Base-by-base conservation (phyloP, 164 flowering plant species). In the Nelumbo lutea region DNA sequence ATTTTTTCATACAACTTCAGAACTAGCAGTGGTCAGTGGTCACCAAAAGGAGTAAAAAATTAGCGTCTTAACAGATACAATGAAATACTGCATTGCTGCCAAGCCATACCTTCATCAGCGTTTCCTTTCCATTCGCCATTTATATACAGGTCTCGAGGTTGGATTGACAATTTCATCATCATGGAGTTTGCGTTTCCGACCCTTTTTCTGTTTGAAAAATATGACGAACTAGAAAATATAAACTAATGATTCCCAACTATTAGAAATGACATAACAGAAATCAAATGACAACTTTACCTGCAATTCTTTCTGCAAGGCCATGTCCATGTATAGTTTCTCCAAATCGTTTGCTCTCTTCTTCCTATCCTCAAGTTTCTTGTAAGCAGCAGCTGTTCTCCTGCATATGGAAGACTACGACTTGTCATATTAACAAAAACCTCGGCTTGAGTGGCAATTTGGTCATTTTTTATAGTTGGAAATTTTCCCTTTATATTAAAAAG, bases 141-240 rank as follows among this genome's bases (percentile, higher is more conserved):
- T 87, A 76, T 81, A 90, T 15, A 93, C 94, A 11, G 96, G 91
- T 67, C 65, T 75, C 4, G 82, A 68, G 42, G 91, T 84, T 52
- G 94, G 92, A 58, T 50, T 45, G n/a, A 72, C 85, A 62, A 93
- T 79, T 79, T 93, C 97, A 64, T 87, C 91, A 65, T 93, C 98
- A 2, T 89, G 87, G 7, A 93, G 87, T 70, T 86, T 90, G 64
- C 93, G 88, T 63, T 89, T 93, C 65, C 80, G 76, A 9, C 98
- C 96, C 65, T 81, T 86, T 80, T 90, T 90, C 93, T 90, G 85
- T 65, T 47, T 60, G 67, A 62, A 13, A 42, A 68, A 68, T 73
- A 70, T 14, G 41, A 61, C 42, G 50, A 50, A 59, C 2, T 39
- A 53, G 27, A 4, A 57, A 41, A 5, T 59, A 27, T 13, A 55